phyloP scores from a whole-genome alignment of 331 rosid genomes.

The Stylosanthes scabra region DNA sequence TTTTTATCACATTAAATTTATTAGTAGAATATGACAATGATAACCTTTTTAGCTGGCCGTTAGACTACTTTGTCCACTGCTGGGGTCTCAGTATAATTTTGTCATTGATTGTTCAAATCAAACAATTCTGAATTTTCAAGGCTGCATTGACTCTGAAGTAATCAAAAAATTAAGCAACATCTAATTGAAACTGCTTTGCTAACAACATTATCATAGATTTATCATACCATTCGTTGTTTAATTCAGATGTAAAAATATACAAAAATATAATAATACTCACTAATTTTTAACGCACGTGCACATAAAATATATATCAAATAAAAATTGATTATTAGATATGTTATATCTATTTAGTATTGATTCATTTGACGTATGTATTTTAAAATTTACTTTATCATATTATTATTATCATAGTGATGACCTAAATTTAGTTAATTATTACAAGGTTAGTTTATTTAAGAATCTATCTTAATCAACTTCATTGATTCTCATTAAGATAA shows the following conservation, averaged over 20 bases:
- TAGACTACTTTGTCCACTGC: slow-evolving; percentile 17
- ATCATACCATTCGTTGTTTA: too few species aligned
- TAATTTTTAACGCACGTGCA: too few species aligned
- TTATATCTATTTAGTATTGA: too few species aligned
- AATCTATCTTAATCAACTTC: not conserved
- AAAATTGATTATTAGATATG: too few species aligned
- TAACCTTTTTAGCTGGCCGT: slow-evolving; percentile 32
- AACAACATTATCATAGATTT: not conserved
- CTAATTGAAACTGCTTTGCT: slow-evolving; percentile 27
- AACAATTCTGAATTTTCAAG: not conserved
- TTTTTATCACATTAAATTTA: slow-evolving; percentile 15
- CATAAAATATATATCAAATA: too few species aligned
- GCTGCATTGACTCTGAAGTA: slow-evolving; percentile 37
- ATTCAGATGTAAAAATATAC: too few species aligned
- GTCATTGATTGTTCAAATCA: slow-evolving; percentile 20
- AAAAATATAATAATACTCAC: too few species aligned
- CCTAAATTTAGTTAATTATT: slow-evolving; percentile 30
- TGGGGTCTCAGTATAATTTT: not conserved
- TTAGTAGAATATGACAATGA: slow-evolving; percentile 38
- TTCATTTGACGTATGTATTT: too few species aligned
- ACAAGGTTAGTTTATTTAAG: slow-evolving; percentile 16
- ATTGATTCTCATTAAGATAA: not conserved
- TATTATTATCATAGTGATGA: slow-evolving; percentile 18
- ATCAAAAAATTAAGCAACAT: slow-evolving; percentile 39
- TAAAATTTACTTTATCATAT: too few species aligned